These are phyloP conservation scores for Ophiocordyceps unilateralis DNA, from an alignment of 2,329 filamentous ascomycete species.

Conservation along the genomic window DNA sequence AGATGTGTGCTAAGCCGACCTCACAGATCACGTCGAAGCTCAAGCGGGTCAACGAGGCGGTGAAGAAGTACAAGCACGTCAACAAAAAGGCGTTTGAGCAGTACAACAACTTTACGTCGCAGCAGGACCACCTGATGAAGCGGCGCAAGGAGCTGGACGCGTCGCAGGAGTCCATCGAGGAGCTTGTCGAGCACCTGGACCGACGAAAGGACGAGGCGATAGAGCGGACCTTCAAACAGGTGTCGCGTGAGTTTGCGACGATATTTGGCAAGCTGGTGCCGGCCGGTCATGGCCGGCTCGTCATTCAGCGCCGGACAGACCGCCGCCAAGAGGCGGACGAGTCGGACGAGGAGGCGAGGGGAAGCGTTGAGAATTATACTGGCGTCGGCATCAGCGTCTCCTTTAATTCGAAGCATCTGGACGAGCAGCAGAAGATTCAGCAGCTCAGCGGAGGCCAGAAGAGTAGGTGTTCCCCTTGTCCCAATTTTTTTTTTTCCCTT, in stretches of 20 bases:
- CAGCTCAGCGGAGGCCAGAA: slow-evolving; percentile 96
- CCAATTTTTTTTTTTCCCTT: background rate
- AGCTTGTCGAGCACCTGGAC: slow-evolving; percentile 82
- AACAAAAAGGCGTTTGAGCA: slow-evolving; percentile 99
- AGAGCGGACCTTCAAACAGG: slow-evolving; percentile 95
- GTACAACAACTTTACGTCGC: slow-evolving; percentile 90
- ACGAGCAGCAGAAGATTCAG: slow-evolving; percentile 95
- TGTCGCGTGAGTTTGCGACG: slow-evolving; percentile 78
- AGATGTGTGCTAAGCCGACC: too few relatives aligned
- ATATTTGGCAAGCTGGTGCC: slow-evolving; percentile 94
- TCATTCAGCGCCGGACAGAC: slow-evolving; percentile 85
- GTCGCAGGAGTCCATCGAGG: slow-evolving; percentile 74
- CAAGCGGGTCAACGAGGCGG: slow-evolving; percentile 76
- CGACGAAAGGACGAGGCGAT: slow-evolving; percentile 96
- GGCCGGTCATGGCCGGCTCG: slow-evolving; percentile 73
- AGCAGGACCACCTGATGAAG: slow-evolving; percentile 72
- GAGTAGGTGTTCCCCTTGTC: slow-evolving; percentile 48
- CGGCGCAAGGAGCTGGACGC: slow-evolving; percentile 75
- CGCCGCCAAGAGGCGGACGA: slow-evolving; percentile 41
- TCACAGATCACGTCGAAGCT: slow-evolving; percentile 45
- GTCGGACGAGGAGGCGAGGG: slow-evolving; percentile 50
- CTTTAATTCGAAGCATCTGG: slow-evolving; percentile 89
- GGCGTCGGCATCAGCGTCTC: slow-evolving; percentile 94
- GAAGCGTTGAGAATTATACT: slow-evolving; percentile 81
- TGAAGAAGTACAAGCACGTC: slow-evolving; percentile 95